Evolutionary conservation across 108 stramenopile genomes (phyloP), one percentile per base, ranked within the genome.

Genomic region (Cyclotella atomus): DNA sequence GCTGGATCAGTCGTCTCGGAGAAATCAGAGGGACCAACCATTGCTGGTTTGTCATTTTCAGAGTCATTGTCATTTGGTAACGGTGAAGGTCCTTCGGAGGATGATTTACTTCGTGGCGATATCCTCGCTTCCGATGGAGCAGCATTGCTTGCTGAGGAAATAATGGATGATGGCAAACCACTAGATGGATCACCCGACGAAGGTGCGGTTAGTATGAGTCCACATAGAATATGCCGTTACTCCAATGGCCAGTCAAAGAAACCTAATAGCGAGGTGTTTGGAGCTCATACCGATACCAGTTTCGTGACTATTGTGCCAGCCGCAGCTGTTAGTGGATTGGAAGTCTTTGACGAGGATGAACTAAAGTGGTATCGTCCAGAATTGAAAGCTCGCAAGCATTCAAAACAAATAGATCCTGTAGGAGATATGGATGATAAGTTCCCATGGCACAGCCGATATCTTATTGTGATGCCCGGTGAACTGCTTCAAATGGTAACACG

Each of bases 301-400:
- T 91, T 91, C 68, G 75, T 92, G 16, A 92, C 93, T 0, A 73
- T 70, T 27, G 85, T 94, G 34, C 93, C 93, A 20, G 90, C 91
- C 5, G 90, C 93, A 15, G 53, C 80, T 17, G 84, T 94, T 10
- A 84, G 85, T 67, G 93, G 93, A 2, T 52, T 94, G 36, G 93
- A 94, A 53, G 89, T 94, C 14, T 92, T 77, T 62, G 89, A 95
- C 63, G 91, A 91, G 63, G 93, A 82, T 36, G 77, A 82, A 16
- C 81, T 83, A 45, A 59, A 85, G 46, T 95, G 93, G 93, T 89
- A 89, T 60, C 88, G 93, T 45, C 91, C 93, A 1, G 93, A 95
- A 60, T 76, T 90, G 9, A 65, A 65, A 23, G 90, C 92, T 41
- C 84, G 87, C 4, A 59, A 56, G 35, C 67, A 76, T 34, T 66